Evolutionary conservation across 2,329 filamentous ascomycete genomes (phyloP).

Genomic region (Diaporthe vaccinii): DNA sequence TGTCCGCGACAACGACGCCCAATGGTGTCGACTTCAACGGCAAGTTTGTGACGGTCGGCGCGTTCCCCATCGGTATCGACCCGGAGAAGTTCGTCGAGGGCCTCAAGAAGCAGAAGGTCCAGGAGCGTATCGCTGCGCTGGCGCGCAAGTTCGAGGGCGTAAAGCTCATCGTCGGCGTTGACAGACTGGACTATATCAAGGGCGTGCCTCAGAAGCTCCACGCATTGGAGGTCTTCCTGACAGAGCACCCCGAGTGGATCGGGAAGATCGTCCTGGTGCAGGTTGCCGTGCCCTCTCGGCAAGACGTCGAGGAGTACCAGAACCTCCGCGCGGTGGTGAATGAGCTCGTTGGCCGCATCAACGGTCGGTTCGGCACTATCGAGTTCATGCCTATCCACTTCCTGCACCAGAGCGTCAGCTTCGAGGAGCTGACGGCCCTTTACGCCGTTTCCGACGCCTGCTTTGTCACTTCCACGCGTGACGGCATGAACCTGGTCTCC

Average conservation of each 20-base stretch:
- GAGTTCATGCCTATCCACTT: conserved; percentile 99
- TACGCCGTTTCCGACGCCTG: conserved; percentile 95
- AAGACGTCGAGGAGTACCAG: conserved; percentile 98
- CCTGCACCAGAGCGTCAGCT: conserved; percentile 94
- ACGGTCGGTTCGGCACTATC: conserved; percentile 95
- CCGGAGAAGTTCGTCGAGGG: conserved; percentile 96
- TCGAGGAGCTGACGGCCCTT: conserved; percentile 93
- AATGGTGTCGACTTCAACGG: conserved; percentile 94
- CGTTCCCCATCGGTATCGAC: conserved; percentile 98
- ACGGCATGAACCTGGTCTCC: conserved; percentile 98
- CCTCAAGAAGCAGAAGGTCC: conserved; percentile 85
- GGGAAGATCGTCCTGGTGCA: conserved; percentile 97
- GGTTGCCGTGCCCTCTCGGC: conserved; percentile 92
- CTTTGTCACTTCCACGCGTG: conserved; percentile 93
- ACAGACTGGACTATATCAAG: conserved; percentile 98
- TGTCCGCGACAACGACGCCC: conserved; percentile 85
- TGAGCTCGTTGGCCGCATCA: conserved; percentile 96
- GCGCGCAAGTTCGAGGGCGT: conserved; percentile 94
- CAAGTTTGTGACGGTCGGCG: conserved; percentile 90
- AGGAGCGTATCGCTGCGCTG: conserved; percentile 86
- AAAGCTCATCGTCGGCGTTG: conserved; percentile 96
- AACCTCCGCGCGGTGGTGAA: conserved; percentile 96
- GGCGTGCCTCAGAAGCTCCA: conserved; percentile 98
- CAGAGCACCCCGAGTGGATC: conserved; percentile 97
- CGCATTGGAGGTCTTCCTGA: conserved; percentile 95